Percentiles rank a stretch among this genome's conserved stretches.
Conservation (phyloP, 2,329 filamentous ascomycete genomes). For the Fusarium camptoceras region DNA sequence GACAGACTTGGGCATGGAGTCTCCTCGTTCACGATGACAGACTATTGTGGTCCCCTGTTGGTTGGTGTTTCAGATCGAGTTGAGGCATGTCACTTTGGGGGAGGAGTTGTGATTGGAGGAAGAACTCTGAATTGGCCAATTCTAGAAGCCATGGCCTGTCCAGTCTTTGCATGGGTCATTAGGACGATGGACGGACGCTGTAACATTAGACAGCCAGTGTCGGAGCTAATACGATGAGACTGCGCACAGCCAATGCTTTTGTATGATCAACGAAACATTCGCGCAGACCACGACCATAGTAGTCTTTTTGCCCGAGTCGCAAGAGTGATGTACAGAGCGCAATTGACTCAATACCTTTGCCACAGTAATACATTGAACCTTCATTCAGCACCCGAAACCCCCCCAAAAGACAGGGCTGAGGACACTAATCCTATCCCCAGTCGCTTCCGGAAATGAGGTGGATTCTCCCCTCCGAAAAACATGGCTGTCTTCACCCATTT, state of each 20-base stretch:
- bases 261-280: neutral
- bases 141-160: neutral
- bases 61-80: conserved; percentile 30
- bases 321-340: neutral
- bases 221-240: neutral
- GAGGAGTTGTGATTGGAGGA: conserved; percentile 17
- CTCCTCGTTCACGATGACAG: neutral
- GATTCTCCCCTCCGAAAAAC: neutral
- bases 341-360: neutral
- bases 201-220: neutral
- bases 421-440: neutral
- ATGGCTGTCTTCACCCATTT: neutral
- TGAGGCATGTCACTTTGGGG: neutral
- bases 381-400: neutral
- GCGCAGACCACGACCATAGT: too few species aligned
- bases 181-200: neutral
- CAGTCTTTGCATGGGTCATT: conserved; percentile 1
- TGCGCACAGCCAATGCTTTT: neutral
- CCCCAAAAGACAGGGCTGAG: conserved; percentile 13
- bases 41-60: neutral
- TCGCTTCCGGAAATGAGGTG: conserved; percentile 29
- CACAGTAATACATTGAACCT: neutral
- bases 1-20: neutral
- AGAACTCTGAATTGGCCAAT: neutral
- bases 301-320: too few species aligned